These are phyloP conservation scores for Dryas integrifolia DNA, from an alignment of 331 rosid species.

Conservation along the genomic window DNA sequence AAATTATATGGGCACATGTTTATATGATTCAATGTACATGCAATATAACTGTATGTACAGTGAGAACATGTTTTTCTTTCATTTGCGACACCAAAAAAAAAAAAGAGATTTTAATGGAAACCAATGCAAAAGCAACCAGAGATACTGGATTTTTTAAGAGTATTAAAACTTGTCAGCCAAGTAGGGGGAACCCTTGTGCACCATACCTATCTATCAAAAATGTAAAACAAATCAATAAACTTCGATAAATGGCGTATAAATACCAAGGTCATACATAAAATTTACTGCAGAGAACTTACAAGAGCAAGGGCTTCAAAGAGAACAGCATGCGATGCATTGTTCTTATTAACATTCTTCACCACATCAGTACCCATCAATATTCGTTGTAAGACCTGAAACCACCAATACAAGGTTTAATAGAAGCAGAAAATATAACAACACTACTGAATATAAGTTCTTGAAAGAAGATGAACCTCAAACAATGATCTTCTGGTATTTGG, in stretches of 20 bases:
- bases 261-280: neutral
- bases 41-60: neutral
- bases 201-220: neutral
- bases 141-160: neutral
- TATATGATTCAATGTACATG: neutral
- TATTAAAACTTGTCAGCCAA: neutral
- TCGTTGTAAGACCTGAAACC: slow-evolving; percentile 94
- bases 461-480: slow-evolving; percentile 72
- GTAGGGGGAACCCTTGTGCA: neutral
- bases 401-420: slow-evolving; percentile 29
- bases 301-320: slow-evolving; percentile 99
- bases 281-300: slow-evolving; percentile 47
- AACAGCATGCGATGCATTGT: slow-evolving; percentile 99
- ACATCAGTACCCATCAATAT: slow-evolving; percentile 99
- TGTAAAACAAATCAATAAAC: neutral
- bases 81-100: neutral
- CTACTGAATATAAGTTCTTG: slow-evolving; percentile 4
- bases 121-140: neutral
- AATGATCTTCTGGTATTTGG: slow-evolving; percentile 95
- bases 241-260: neutral
- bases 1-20: neutral
- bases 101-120: neutral
- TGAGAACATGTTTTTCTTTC: neutral
- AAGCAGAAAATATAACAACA: slow-evolving; percentile 9
- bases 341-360: slow-evolving; percentile 97